Evolutionary conservation across 257 asterid species (phyloP).

Genomic region (Rehmannia glutinosa): DNA sequence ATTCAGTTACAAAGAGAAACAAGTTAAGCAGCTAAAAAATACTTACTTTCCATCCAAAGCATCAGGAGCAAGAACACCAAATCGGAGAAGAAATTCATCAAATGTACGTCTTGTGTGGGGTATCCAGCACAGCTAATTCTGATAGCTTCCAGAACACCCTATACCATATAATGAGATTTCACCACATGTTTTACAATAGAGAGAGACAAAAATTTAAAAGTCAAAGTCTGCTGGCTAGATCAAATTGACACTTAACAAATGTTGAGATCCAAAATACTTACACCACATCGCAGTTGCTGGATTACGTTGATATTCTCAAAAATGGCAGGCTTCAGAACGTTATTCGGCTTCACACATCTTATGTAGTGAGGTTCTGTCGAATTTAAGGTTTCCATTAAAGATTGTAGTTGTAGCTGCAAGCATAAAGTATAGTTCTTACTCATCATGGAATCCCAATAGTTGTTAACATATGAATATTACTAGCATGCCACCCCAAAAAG

Average conservation of each 20-base stretch:
- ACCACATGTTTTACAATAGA: slow-evolving; percentile 8
- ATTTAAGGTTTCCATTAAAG: slow-evolving; percentile 82
- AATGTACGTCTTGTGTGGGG: slow-evolving; percentile 96
- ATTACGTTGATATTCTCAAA: slow-evolving; percentile 75
- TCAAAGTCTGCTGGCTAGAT: slow-evolving; percentile 15
- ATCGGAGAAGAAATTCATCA: slow-evolving; percentile 95
- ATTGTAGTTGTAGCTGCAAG: slow-evolving; percentile 85
- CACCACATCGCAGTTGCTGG: slow-evolving; percentile 95
- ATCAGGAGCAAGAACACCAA: slow-evolving; percentile 95
- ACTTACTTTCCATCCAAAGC: slow-evolving; percentile 72
- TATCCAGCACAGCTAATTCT: slow-evolving; percentile 99
- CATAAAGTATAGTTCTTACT: slow-evolving; percentile 19
- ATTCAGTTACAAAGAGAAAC: slow-evolving; percentile 3
- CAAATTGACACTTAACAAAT: slow-evolving; percentile 10
- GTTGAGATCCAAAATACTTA: slow-evolving; percentile 61
- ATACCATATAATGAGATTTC: slow-evolving; percentile 3
- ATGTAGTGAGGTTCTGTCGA: slow-evolving; percentile 92
- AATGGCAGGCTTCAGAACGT: slow-evolving; percentile 80
- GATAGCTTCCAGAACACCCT: slow-evolving; percentile 99
- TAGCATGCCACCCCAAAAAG: background rate
- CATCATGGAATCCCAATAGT: slow-evolving; percentile 17
- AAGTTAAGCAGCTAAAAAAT: slow-evolving; percentile 9
- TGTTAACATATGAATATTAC: slow-evolving; percentile 3
- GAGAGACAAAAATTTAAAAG: background rate
- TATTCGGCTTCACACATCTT: slow-evolving; percentile 91